Conservation (phyloP, 2,329 filamentous ascomycete genomes). For the Alternaria triticina region DNA sequence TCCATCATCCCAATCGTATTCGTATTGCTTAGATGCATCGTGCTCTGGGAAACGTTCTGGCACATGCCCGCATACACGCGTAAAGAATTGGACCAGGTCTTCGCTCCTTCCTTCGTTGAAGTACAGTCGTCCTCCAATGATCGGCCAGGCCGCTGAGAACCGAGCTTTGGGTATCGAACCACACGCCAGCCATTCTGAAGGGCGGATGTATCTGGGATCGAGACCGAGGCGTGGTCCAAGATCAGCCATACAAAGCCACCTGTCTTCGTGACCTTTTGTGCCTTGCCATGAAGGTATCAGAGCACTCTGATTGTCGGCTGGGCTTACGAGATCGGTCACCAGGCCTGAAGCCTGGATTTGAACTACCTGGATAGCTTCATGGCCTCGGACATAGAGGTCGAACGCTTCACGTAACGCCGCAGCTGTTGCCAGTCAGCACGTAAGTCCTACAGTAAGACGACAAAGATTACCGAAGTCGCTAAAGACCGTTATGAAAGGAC, state of each 20-base stretch:
- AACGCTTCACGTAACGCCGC: background rate
- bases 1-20: background rate
- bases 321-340: background rate
- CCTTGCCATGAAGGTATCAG: background rate
- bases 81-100: background rate
- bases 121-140: background rate
- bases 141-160: background rate
- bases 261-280: background rate
- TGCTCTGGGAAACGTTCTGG: background rate
- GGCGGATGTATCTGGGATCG: background rate
- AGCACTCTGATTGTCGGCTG: background rate
- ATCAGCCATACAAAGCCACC: background rate
- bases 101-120: background rate
- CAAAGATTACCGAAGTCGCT: background rate
- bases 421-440: background rate
- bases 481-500: conserved; percentile 1
- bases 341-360: background rate
- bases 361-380: background rate
- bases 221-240: background rate
- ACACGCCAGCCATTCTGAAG: conserved; percentile 5
- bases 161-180: background rate
- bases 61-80: background rate
- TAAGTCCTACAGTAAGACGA: background rate
- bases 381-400: background rate
- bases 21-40: background rate